Evolutionary conservation across 1,284 basidiomycete genomes (phyloP).

Genomic region (Leccinum pallidistipes): DNA sequence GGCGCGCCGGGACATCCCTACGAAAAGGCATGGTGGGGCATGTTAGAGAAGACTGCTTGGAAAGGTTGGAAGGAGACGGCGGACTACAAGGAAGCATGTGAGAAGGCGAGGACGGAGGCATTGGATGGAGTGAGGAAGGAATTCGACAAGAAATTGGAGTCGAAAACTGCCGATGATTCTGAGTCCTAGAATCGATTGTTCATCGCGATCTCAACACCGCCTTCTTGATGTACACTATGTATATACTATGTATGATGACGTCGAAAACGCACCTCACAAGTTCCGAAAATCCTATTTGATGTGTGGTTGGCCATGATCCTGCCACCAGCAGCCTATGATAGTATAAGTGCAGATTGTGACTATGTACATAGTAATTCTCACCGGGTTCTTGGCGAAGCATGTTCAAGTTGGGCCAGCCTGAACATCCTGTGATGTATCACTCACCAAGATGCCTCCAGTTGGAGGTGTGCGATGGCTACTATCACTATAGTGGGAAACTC

Average conservation of each 20-base stretch:
- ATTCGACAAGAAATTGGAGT: slow-evolving; percentile 9
- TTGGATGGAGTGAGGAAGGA: slow-evolving; percentile 9
- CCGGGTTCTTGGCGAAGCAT: background rate
- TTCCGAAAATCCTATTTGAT: background rate
- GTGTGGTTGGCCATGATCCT: background rate
- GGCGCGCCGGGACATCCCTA: slow-evolving; percentile 54
- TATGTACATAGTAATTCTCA: background rate
- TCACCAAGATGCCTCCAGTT: background rate
- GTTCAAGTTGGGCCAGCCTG: background rate
- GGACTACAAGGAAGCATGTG: slow-evolving; percentile 24
- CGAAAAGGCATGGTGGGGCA: slow-evolving; percentile 48
- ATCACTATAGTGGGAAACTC: background rate
- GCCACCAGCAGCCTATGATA: background rate
- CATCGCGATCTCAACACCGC: background rate
- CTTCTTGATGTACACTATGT: slow-evolving; percentile 2
- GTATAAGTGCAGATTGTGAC: background rate
- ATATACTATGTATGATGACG: background rate
- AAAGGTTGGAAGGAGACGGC: slow-evolving; percentile 35
- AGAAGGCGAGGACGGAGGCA: slow-evolving; percentile 11
- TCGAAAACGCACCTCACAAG: slow-evolving; percentile 1
- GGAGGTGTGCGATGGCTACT: background rate
- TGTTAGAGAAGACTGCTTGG: slow-evolving; percentile 46
- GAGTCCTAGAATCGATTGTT: background rate
- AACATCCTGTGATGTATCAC: background rate
- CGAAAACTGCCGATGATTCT: background rate